Percentiles rank a stretch among this genome's conserved stretches.
Evolutionary conservation across 768 basidiomycete genomes (phyloP).

Genomic region (Steccherinum ochraceum): DNA sequence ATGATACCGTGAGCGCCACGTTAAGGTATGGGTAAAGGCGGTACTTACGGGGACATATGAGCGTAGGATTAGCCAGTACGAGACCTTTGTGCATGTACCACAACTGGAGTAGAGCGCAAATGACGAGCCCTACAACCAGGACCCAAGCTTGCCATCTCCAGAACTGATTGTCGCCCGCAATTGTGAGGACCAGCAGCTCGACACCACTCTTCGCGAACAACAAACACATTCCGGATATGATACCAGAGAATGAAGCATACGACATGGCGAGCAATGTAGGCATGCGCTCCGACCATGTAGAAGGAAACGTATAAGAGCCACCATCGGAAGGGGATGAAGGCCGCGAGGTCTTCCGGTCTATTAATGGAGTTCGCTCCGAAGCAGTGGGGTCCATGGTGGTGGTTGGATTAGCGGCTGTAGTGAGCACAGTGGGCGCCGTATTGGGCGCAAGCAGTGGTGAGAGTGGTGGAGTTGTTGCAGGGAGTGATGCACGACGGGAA

Average conservation of each 20-base stretch:
- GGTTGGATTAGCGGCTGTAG: constrained; percentile 24
- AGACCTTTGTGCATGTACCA: constrained; percentile 83
- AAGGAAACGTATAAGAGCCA: constrained; percentile 1
- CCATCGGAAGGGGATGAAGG: constrained; percentile 16
- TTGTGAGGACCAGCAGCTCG: constrained; percentile 75
- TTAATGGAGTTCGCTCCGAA: constrained; percentile 52
- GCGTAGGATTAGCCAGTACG: constrained; percentile 74
- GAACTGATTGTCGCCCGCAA: constrained; percentile 74
- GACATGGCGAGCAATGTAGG: constrained; percentile 69
- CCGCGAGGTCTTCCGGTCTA: constrained; percentile 31
- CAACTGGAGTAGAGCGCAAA: constrained; percentile 74
- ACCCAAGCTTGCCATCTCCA: constrained; percentile 83
- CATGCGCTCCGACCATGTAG: constrained; percentile 34
- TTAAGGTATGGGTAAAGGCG: background rate
- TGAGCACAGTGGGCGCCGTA: constrained; percentile 28
- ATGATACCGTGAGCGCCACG: constrained; percentile 11
- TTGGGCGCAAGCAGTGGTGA: constrained; percentile 31
- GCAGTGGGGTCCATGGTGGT: constrained; percentile 18
- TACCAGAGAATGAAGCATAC: constrained; percentile 84
- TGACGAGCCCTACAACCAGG: constrained; percentile 61
- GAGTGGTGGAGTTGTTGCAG: constrained; percentile 27
- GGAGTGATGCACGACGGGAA: constrained; percentile 26
- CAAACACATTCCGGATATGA: constrained; percentile 86
- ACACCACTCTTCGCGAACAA: constrained; percentile 93
- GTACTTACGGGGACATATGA: constrained; percentile 77